Evolutionary conservation across 495 filamentous ascomycete species (phyloP), one percentile per base, ranked within the genome.

Genomic region (Amniculicola lignicola): DNA sequence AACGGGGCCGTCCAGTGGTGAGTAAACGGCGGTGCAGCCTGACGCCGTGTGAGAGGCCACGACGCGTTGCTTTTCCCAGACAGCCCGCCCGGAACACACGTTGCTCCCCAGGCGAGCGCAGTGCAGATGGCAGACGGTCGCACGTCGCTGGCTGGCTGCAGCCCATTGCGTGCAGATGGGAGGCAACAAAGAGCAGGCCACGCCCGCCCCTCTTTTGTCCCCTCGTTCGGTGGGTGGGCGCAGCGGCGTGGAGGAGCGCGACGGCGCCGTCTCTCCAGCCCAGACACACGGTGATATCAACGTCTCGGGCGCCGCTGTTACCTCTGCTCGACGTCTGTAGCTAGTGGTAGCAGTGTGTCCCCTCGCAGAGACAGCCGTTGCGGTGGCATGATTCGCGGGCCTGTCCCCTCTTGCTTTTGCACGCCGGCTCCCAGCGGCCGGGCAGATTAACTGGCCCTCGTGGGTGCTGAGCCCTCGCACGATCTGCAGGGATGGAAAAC

Each of bases 401-500:
- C n/a, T n/a, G n/a, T n/a, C n/a, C n/a, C n/a, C n/a, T n/a, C n/a
- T n/a, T n/a, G n/a, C n/a, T n/a, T n/a, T n/a, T n/a, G n/a, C n/a
- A n/a, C n/a, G n/a, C n/a, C n/a, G n/a, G n/a, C n/a, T n/a, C n/a
- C n/a, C n/a, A n/a, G n/a, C n/a, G n/a, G n/a, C n/a, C n/a, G n/a
- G n/a, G n/a, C n/a, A n/a, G n/a, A n/a, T n/a, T n/a, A n/a, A n/a
- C n/a, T n/a, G n/a, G n/a, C n/a, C n/a, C n/a, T n/a, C n/a, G n/a
- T n/a, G n/a, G 5, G 16, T 24, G 22, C 10, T 18, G 22, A 14
- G 33, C 23, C 33, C 54, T 40, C n/a, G n/a, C n/a, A n/a, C 54
- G 54, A 57, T 57, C 54, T 57, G 43, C 54, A 57, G 54, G 54
- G 54, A 57, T 57, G 44, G n/a, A n/a, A n/a, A n/a, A n/a, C n/a